phyloP scores from a whole-genome alignment of 169 alveolate species.

The Eimeria falciformis region DNA sequence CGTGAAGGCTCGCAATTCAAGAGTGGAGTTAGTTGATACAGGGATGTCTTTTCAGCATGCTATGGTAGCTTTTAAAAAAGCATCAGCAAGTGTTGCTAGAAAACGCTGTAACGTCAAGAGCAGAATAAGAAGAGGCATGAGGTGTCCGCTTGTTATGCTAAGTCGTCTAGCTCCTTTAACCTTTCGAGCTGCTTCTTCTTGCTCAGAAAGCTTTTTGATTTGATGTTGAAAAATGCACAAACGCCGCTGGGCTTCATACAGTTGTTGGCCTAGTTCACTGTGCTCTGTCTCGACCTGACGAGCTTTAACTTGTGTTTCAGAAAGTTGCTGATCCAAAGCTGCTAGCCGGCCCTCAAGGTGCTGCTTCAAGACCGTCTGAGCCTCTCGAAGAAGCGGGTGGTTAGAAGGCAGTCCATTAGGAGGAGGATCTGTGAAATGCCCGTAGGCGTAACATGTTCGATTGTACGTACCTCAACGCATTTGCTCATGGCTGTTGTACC shows the following conservation, averaged over 20 bases:
- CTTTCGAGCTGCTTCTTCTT: conserved; percentile 81
- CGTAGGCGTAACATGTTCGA: no score
- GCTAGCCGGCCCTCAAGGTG: conserved; percentile 89
- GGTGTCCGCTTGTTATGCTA: no score
- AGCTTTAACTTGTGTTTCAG: not conserved
- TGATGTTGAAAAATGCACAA: conserved; percentile 88
- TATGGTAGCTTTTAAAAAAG: no score
- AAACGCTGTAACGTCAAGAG: no score
- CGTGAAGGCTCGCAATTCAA: no score
- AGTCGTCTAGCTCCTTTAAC: not conserved
- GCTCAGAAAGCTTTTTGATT: conserved; percentile 87
- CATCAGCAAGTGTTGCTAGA: no score
- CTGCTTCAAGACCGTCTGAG: conserved; percentile 87
- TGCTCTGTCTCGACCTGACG: conserved; percentile 81
- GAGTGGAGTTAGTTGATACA: no score
- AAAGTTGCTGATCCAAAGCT: conserved; percentile 84
- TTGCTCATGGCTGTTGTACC: no score
- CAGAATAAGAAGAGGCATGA: no score
- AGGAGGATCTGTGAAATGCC: not conserved
- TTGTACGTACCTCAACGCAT: no score
- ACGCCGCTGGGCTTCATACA: conserved; percentile 89
- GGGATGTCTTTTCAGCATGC: no score
- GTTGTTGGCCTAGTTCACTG: conserved; percentile 89
- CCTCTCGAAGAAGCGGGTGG: conserved; percentile 87
- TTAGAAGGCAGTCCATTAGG: conserved; percentile 68